These are phyloP conservation scores for Starmerella geochares DNA, from an alignment of 805 yeast species.

Conservation along the genomic window DNA sequence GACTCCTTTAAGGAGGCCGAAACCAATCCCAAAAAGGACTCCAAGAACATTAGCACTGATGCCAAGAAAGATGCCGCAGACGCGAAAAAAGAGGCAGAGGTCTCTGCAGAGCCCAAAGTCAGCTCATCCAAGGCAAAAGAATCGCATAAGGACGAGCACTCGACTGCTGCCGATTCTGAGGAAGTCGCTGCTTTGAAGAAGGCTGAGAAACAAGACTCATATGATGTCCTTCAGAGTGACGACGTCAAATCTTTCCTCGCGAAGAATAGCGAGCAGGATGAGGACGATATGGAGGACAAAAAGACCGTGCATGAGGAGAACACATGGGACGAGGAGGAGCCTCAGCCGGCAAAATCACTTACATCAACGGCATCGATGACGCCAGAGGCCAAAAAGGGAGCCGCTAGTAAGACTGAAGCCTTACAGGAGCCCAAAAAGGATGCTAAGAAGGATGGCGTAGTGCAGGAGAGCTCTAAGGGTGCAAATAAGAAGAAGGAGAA, in stretches of 20 bases:
- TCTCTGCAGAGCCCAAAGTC: too few species aligned
- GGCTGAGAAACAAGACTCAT: conserved; percentile 38
- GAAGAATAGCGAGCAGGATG: conserved; percentile 41
- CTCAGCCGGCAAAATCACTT: conserved; percentile 16
- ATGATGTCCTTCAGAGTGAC: conserved; percentile 40
- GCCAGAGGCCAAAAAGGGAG: conserved; percentile 2
- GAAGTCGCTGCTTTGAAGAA: conserved; percentile 29
- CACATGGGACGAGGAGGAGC: conserved; percentile 36
- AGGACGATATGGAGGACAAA: conserved; percentile 35
- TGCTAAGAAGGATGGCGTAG: conserved; percentile 6
- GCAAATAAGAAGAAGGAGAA: conserved; percentile 1
- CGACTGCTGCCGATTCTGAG: conserved; percentile 1
- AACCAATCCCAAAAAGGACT: too few species aligned
- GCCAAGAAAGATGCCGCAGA: conserved; percentile 21
- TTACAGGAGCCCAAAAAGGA: conserved; percentile 11
- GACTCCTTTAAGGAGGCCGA: not conserved
- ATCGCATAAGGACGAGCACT: conserved; percentile 14
- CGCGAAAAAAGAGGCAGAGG: conserved; percentile 22
- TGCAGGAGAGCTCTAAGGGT: not conserved
- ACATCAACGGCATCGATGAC: not conserved
- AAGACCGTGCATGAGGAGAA: conserved; percentile 19
- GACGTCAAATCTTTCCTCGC: conserved; percentile 41
- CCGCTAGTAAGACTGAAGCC: conserved; percentile 13
- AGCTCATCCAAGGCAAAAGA: conserved; percentile 24
- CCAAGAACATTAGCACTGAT: too few species aligned